Conservation (phyloP, 345 rosid genomes). For the Eucalyptus marginata region DNA sequence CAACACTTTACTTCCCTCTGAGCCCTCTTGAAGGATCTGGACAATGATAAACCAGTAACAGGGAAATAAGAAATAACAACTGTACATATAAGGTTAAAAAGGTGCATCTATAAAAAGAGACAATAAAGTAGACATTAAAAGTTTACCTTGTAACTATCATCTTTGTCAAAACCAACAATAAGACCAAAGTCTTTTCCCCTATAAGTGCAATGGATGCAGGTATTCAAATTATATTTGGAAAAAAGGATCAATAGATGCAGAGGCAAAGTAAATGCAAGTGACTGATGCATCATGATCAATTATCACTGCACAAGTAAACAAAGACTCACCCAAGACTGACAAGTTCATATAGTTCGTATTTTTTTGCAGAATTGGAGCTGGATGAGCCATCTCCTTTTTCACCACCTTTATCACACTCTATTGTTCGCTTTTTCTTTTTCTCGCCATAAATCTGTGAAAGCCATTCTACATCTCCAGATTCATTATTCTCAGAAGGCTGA, state of each 20-base stretch:
- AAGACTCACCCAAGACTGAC: slow-evolving; percentile 69
- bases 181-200: slow-evolving; percentile 93
- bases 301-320: not conserved
- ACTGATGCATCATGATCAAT: not conserved
- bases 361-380: slow-evolving; percentile 19
- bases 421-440: slow-evolving; percentile 36
- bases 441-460: slow-evolving; percentile 83
- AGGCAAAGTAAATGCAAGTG: not conserved
- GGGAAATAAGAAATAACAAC: not conserved
- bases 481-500: slow-evolving; percentile 43
- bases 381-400: slow-evolving; percentile 69
- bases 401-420: slow-evolving; percentile 35
- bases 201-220: slow-evolving; percentile 2
- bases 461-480: slow-evolving; percentile 72
- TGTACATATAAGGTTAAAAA: not conserved
- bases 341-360: slow-evolving; percentile 51
- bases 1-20: slow-evolving; percentile 46
- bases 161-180: slow-evolving; percentile 78
- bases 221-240: not conserved
- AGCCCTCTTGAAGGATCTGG: slow-evolving; percentile 79
- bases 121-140: not conserved
- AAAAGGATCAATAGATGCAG: not conserved
- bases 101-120: not conserved
- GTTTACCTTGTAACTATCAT: slow-evolving; percentile 66
- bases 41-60: slow-evolving; percentile 7